These are phyloP conservation scores for Petunia axillaris DNA, from an alignment of 257 asterid species.

Conservation along the genomic window DNA sequence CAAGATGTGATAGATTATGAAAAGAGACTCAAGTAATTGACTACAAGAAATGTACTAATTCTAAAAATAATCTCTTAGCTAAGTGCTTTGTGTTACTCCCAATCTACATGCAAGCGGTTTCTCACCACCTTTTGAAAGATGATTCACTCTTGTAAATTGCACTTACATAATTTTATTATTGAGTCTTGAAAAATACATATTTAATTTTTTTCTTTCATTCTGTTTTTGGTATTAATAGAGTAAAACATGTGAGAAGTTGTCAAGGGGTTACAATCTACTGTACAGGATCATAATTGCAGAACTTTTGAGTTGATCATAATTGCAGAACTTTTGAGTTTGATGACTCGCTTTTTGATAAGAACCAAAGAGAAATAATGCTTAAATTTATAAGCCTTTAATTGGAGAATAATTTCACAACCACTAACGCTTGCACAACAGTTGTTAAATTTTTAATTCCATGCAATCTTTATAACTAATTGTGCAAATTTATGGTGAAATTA, in stretches of 20 bases:
- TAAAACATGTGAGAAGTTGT: background rate
- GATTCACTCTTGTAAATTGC: no score
- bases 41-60: no score
- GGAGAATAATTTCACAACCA: background rate
- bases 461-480: background rate
- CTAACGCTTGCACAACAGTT: background rate
- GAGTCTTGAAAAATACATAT: no score
- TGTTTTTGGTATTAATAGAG: background rate
- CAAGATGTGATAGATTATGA: no score
- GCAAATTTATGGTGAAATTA: no score
- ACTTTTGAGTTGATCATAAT: background rate
- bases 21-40: no score
- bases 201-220: no score
- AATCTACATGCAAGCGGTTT: no score
- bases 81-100: no score
- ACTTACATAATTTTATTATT: no score
- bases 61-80: no score
- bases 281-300: background rate
- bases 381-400: background rate
- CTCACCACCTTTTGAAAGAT: no score
- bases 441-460: background rate
- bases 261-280: background rate
- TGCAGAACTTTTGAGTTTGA: background rate
- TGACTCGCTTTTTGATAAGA: background rate
- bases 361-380: background rate